These are phyloP conservation scores for Pseudogymnoascus sp. DNA, from an alignment of 2,329 filamentous ascomycete genomes.

Conservation along the genomic window DNA sequence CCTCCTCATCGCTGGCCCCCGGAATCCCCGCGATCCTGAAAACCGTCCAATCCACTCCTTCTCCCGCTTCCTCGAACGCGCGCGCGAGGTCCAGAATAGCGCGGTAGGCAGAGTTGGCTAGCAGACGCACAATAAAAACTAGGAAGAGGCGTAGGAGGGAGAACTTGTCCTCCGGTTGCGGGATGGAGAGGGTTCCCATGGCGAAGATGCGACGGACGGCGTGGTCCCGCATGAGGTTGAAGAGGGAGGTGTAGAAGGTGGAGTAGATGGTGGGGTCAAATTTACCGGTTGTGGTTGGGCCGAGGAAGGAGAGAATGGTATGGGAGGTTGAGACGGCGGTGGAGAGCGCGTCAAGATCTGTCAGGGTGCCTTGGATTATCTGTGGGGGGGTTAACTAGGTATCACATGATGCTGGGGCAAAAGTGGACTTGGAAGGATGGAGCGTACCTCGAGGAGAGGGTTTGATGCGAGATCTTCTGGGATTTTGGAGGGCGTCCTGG, in stretches of 20 bases:
- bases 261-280: conserved; percentile 21
- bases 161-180: conserved; percentile 18
- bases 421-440: conserved; percentile 19
- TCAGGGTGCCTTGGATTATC: conserved; percentile 15
- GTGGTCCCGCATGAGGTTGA: conserved; percentile 15
- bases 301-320: not conserved
- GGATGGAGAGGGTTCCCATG: conserved; percentile 22
- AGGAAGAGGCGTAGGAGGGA: conserved; percentile 21
- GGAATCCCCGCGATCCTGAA: conserved; percentile 21
- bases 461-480: conserved; percentile 21
- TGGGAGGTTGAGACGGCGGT: conserved; percentile 20
- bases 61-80: conserved; percentile 20
- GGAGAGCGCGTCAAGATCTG: conserved; percentile 17
- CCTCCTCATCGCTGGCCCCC: not conserved
- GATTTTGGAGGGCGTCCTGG: conserved; percentile 22
- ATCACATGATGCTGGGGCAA: conserved; percentile 17
- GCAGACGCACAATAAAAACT: conserved; percentile 20
- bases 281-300: conserved; percentile 1
- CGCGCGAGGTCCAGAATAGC: conserved; percentile 21
- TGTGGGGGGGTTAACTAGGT: conserved; percentile 20
- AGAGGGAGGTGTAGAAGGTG: conserved; percentile 20
- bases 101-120: conserved; percentile 20
- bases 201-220: conserved; percentile 22
- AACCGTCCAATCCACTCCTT: conserved; percentile 22
- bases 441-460: conserved; percentile 14